Percentiles rank a stretch among this genome's conserved stretches.
Evolutionary conservation across 2,329 filamentous ascomycete genomes (phyloP).

Genomic region (Claviceps citrina): DNA sequence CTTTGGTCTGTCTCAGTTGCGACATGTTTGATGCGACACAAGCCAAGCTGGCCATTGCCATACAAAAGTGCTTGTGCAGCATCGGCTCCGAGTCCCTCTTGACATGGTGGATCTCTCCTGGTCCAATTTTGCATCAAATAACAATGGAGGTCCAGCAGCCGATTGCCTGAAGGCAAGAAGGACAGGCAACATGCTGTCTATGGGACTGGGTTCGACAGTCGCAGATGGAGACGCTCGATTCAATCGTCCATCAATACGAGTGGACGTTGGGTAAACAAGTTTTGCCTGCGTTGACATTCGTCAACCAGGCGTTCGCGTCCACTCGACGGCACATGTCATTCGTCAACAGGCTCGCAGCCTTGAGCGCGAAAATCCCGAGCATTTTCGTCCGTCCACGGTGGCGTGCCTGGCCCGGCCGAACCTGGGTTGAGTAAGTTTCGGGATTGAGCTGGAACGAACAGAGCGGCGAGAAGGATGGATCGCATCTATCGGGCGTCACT

Average conservation of each 20-base stretch:
- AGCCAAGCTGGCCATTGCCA: background rate
- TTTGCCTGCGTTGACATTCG: background rate
- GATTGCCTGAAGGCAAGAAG: background rate
- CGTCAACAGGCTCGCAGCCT: background rate
- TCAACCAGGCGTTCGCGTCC: no score
- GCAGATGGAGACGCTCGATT: background rate
- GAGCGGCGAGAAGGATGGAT: no score
- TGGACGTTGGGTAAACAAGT: background rate
- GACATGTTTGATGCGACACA: background rate
- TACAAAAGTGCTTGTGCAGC: background rate
- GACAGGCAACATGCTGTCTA: background rate
- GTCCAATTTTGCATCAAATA: background rate
- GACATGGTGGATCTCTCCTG: background rate
- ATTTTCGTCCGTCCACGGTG: no score
- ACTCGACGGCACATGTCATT: background rate
- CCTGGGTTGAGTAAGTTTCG: no score
- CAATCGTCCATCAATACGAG: background rate
- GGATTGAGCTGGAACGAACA: no score
- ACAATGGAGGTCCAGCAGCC: no score
- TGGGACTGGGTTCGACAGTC: background rate
- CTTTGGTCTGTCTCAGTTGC: constrained; percentile 2
- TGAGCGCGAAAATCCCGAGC: background rate
- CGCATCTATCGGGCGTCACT: no score
- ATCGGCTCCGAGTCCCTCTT: background rate
- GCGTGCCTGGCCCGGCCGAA: no score